A percentile compares a stretch with the other conserved stretches of the same genome.
Evolutionary conservation across 2,329 filamentous ascomycete species (phyloP).

Genomic region (Rhytidhysteron rufulum): DNA sequence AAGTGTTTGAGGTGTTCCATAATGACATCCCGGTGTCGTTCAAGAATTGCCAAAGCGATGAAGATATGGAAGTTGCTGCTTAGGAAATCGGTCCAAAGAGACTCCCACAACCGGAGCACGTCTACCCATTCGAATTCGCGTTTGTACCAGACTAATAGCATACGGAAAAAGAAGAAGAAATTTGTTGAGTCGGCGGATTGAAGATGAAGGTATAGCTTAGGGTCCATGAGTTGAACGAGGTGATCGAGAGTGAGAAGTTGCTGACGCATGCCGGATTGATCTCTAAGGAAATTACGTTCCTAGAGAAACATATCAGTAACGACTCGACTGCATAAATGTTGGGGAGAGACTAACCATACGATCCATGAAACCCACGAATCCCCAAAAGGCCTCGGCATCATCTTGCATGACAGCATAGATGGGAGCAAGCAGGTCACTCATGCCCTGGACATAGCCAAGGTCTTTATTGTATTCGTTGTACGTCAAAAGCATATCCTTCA

Average conservation of each 20-base stretch:
- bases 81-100: constrained; percentile 87
- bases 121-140: constrained; percentile 91
- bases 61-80: constrained; percentile 93
- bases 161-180: constrained; percentile 99
- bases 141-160: constrained; percentile 99
- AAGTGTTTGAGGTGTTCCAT: constrained; percentile 93
- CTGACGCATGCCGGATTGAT: constrained; percentile 92
- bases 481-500: constrained; percentile 98
- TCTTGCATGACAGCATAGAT: constrained; percentile 98
- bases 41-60: constrained; percentile 85
- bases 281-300: constrained; percentile 91
- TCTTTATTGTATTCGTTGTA: constrained; percentile 98
- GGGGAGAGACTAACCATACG: constrained; percentile 62
- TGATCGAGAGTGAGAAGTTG: constrained; percentile 91
- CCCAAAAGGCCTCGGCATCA: constrained; percentile 96
- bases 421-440: constrained; percentile 93
- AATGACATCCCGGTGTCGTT: constrained; percentile 94
- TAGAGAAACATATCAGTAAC: constrained; percentile 19
- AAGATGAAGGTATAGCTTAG: constrained; percentile 86
- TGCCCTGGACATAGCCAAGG: constrained; percentile 95
- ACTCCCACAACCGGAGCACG: constrained; percentile 84
- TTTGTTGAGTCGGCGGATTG: constrained; percentile 91
- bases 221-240: constrained; percentile 94
- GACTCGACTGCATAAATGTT: not conserved
- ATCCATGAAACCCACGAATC: constrained; percentile 92